These are phyloP conservation scores for Pneumocystis sp. DNA, from an alignment of 1,139 yeast species.

Conservation along the genomic window DNA sequence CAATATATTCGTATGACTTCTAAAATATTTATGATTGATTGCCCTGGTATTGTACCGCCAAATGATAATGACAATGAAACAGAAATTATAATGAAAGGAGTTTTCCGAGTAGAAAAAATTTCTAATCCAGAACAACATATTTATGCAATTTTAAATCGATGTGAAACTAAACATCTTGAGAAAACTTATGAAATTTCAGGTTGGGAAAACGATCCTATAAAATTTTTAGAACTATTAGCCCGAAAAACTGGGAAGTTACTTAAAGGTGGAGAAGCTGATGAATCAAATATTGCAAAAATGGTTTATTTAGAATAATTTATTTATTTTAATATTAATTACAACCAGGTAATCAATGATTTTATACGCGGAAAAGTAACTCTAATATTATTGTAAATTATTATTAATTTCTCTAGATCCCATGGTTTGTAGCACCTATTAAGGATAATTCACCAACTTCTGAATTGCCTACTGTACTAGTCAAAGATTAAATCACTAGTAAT, in stretches of 20 bases:
- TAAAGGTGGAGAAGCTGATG: constrained; percentile 98
- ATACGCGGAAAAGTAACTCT: constrained; percentile 86
- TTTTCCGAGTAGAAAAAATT: constrained; percentile 93
- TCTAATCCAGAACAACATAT: constrained; percentile 90
- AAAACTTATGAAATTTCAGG: constrained; percentile 91
- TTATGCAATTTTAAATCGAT: constrained; percentile 69
- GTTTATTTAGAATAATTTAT: constrained; percentile 23
- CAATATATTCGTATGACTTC: constrained; percentile 96
- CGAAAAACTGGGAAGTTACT: constrained; percentile 81
- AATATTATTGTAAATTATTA: not conserved
- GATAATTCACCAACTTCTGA: not conserved
- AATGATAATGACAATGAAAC: constrained; percentile 75
- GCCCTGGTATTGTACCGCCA: constrained; percentile 99
- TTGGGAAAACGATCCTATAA: constrained; percentile 61
- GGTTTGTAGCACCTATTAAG: not conserved
- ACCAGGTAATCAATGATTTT: constrained; percentile 54
- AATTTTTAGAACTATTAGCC: constrained; percentile 79
- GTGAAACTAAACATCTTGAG: constrained; percentile 81
- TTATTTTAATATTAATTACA: not conserved
- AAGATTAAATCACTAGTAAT: no score
- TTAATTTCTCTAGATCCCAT: not conserved
- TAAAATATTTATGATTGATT: constrained; percentile 83
- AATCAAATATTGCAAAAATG: constrained; percentile 78
- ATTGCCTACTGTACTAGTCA: not conserved
- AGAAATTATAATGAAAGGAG: constrained; percentile 92